A percentile compares a stretch with the other conserved stretches of the same genome.
phyloP scores from a whole-genome alignment of 805 yeast genomes.

The Scheffersomyces ergatensis region DNA sequence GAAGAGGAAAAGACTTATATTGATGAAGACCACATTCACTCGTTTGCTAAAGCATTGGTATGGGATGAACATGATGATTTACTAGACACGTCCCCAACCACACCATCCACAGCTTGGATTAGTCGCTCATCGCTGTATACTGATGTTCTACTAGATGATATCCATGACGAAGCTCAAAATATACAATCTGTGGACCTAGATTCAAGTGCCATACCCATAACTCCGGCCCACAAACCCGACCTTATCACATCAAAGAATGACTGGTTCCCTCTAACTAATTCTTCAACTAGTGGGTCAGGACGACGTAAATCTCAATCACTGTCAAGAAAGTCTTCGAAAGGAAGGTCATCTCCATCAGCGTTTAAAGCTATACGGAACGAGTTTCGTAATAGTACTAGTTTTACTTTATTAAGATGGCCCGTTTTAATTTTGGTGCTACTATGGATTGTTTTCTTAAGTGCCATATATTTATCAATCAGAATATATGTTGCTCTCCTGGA shows the following conservation, averaged over 20 bases:
- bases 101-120: constrained; percentile 1
- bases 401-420: constrained; percentile 62
- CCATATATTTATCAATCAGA: constrained; percentile 52
- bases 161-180: not conserved
- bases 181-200: not conserved
- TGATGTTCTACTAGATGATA: not conserved
- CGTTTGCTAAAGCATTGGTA: constrained; percentile 38
- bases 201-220: not conserved
- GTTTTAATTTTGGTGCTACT: constrained; percentile 46
- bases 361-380: constrained; percentile 24
- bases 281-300: not conserved
- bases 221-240: constrained; percentile 9
- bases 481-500: constrained; percentile 64
- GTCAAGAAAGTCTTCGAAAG: constrained; percentile 1
- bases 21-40: constrained; percentile 33
- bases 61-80: constrained; percentile 33
- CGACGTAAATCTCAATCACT: not conserved
- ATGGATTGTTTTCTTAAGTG: constrained; percentile 54
- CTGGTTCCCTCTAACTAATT: constrained; percentile 19
- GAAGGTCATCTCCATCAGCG: constrained; percentile 2
- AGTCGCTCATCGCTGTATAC: not conserved
- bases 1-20: constrained; percentile 26
- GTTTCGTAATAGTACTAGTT: constrained; percentile 32
- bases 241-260: constrained; percentile 24
- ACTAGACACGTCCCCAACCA: not conserved